Percentiles rank a stretch among this genome's conserved stretches.
These are phyloP conservation scores for Serendipita vermifera DNA, from an alignment of 768 basidiomycete species.

Conservation along the genomic window DNA sequence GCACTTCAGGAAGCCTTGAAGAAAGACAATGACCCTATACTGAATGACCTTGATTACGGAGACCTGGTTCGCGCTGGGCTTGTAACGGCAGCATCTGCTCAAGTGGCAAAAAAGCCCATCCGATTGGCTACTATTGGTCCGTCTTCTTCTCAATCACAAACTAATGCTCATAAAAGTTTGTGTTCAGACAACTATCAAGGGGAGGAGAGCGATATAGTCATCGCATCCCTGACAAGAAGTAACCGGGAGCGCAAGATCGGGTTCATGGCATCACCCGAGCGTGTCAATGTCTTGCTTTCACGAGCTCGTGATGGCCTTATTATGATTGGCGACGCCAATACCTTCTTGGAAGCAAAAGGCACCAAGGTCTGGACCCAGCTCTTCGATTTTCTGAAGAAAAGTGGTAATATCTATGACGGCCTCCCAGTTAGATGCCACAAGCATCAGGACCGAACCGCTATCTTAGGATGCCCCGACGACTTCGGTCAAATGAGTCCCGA, in stretches of 20 bases:
- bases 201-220: conserved; percentile 58
- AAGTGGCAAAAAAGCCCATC: conserved; percentile 33
- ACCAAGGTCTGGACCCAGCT: conserved; percentile 43
- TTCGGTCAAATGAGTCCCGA: conserved; percentile 44
- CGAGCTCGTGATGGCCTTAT: conserved; percentile 53
- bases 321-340: conserved; percentile 50
- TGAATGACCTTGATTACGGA: conserved; percentile 48
- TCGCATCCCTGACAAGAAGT: conserved; percentile 48
- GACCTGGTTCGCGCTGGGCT: conserved; percentile 50
- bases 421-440: conserved; percentile 46
- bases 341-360: conserved; percentile 40
- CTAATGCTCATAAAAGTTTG: not conserved
- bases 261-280: conserved; percentile 58
- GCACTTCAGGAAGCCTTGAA: conserved; percentile 36
- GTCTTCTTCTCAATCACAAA: conserved; percentile 10
- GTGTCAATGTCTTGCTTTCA: conserved; percentile 57
- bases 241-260: conserved; percentile 46
- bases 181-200: conserved; percentile 60
- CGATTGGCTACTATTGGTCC: conserved; percentile 54
- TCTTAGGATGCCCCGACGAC: conserved; percentile 32
- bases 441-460: conserved; percentile 32
- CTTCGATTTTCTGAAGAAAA: conserved; percentile 31
- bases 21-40: conserved; percentile 39
- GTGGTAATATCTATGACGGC: conserved; percentile 41
- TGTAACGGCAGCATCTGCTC: conserved; percentile 28